These are phyloP conservation scores for Cladosporium austrohemisphaericum DNA, from an alignment of 2,329 filamentous ascomycete species.

Conservation along the genomic window DNA sequence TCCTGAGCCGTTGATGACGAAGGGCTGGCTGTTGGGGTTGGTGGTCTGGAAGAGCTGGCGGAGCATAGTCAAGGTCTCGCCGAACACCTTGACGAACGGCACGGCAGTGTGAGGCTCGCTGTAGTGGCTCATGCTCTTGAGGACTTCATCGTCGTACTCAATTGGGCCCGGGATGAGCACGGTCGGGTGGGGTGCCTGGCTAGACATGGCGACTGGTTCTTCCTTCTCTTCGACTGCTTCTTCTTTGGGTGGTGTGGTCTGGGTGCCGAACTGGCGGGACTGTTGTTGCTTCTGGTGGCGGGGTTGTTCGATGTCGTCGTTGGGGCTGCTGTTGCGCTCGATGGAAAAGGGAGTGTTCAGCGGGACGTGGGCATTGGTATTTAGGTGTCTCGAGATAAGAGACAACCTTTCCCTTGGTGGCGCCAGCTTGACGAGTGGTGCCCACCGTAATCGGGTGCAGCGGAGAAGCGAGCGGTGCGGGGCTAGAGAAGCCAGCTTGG, in stretches of 20 bases:
- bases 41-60: slow-evolving; percentile 93
- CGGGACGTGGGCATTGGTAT: slow-evolving; percentile 53
- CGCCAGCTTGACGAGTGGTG: slow-evolving; percentile 43
- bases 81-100: slow-evolving; percentile 84
- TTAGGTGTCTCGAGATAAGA: slow-evolving; percentile 60
- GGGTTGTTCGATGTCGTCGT: slow-evolving; percentile 52
- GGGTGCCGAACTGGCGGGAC: slow-evolving; percentile 24
- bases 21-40: slow-evolving; percentile 77
- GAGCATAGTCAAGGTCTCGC: slow-evolving; percentile 81
- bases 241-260: slow-evolving; percentile 22
- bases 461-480: slow-evolving; percentile 19
- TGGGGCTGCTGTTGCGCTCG: slow-evolving; percentile 50
- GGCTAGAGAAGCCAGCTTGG: slow-evolving; percentile 20
- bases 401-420: slow-evolving; percentile 42
- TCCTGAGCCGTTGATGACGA: slow-evolving; percentile 89
- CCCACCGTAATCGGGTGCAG: slow-evolving; percentile 15
- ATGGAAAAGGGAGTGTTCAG: slow-evolving; percentile 62
- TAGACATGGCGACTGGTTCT: slow-evolving; percentile 49
- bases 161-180: slow-evolving; percentile 96
- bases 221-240: slow-evolving; percentile 16
- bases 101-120: slow-evolving; percentile 92
- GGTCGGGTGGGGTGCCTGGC: slow-evolving; percentile 61
- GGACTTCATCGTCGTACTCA: slow-evolving; percentile 95
- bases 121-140: slow-evolving; percentile 92
- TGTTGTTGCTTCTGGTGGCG: slow-evolving; percentile 21